Percentiles rank a stretch among this genome's conserved stretches.
Conservation (phyloP, 129 eudicot genomes). For the Pulicaria dysenterica region DNA sequence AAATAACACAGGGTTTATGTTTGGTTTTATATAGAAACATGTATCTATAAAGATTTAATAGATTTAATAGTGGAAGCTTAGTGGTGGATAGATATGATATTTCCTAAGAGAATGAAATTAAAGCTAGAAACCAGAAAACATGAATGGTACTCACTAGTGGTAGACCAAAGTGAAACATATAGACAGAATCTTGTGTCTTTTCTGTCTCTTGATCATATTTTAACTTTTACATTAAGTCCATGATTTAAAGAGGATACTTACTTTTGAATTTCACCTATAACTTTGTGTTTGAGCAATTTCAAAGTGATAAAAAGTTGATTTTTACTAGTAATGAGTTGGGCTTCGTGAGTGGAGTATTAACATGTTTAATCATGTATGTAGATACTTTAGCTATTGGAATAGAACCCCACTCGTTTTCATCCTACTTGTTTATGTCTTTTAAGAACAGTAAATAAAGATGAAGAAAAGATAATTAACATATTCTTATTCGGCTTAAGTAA, state of each 20-base stretch:
- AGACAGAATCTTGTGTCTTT: constrained; percentile 44
- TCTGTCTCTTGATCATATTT: constrained; percentile 37
- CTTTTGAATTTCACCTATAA: constrained; percentile 24
- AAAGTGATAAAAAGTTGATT: constrained; percentile 9
- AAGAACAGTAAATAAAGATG: neutral
- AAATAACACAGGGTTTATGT: constrained; percentile 17
- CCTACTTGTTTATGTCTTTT: neutral
- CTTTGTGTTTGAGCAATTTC: constrained; percentile 2
- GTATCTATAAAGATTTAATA: constrained; percentile 10
- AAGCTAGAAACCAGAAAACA: constrained; percentile 40
- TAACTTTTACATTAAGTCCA: constrained; percentile 38
- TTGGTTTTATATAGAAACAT: constrained; percentile 13
- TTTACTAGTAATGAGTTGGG: neutral
- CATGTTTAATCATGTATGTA: constrained; percentile 12
- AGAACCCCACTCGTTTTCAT: constrained; percentile 2
- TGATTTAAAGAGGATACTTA: neutral
- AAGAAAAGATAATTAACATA: constrained; percentile 19
- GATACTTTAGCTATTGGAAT: constrained; percentile 3
- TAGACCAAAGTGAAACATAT: constrained; percentile 40
- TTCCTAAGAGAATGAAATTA: constrained; percentile 39
- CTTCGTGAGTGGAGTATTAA: constrained; percentile 18
- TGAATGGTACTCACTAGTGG: constrained; percentile 38
- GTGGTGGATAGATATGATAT: constrained; percentile 29
- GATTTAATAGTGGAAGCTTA: constrained; percentile 18
- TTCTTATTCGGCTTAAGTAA: constrained; percentile 15